Conservation (phyloP, 306 rosid genomes). For the Mimosa bimucronata region DNA sequence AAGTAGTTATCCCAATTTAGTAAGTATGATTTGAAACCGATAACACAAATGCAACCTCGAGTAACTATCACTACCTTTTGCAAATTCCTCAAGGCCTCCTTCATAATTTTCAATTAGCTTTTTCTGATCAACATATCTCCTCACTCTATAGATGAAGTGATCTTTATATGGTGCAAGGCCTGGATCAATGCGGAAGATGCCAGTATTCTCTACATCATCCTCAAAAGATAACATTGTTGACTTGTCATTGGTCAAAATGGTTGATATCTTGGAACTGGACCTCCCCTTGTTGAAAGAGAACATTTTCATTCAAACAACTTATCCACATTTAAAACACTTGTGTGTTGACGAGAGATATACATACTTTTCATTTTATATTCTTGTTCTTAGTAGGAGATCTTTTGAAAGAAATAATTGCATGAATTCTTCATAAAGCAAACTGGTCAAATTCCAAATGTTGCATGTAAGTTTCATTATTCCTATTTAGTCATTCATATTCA, state of each 20-base stretch:
- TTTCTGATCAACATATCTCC: conserved; percentile 65
- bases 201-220: conserved; percentile 56
- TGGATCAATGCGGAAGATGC: conserved; percentile 66
- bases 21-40: conserved; percentile 11
- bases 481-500: conserved; percentile 12
- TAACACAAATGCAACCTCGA: conserved; percentile 19
- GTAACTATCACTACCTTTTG: conserved; percentile 61
- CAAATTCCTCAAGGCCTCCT: conserved; percentile 86
- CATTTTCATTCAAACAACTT: conserved; percentile 33
- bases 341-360: conserved; percentile 3
- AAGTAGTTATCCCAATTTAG: conserved; percentile 11
- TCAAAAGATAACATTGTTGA: conserved; percentile 44
- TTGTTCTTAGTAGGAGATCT: not conserved
- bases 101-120: conserved; percentile 69
- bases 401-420: not conserved
- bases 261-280: conserved; percentile 45
- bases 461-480: conserved; percentile 24
- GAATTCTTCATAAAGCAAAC: conserved; percentile 4
- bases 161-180: conserved; percentile 58
- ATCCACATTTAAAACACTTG: conserved; percentile 28
- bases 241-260: conserved; percentile 65
- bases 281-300: conserved; percentile 56
- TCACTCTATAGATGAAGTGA: conserved; percentile 75
- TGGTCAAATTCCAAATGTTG: conserved; percentile 26
- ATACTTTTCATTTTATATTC: conserved; percentile 7